phyloP scores from a whole-genome alignment of 179 eudicot genomes.

The Camellia oleifera region DNA sequence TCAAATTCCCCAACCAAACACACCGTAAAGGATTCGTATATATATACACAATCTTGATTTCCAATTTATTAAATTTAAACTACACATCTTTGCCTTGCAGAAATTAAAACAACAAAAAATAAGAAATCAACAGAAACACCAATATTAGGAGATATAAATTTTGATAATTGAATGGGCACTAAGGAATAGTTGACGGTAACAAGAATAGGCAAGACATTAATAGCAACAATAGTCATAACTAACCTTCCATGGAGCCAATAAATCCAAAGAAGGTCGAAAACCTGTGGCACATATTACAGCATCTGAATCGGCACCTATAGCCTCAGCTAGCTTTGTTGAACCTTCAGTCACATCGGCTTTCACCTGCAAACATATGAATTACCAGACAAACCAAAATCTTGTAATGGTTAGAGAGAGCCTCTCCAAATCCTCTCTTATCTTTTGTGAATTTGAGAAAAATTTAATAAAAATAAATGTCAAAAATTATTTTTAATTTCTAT shows the following conservation, averaged over 20 bases:
- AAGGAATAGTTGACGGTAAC: not conserved
- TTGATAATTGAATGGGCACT: not conserved
- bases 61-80: too few species aligned
- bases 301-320: slow-evolving; percentile 72
- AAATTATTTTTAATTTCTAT: too few species aligned
- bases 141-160: not conserved
- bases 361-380: slow-evolving; percentile 42
- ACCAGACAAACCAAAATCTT: not conserved
- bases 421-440: not conserved
- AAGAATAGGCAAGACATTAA: not conserved
- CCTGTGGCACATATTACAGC: slow-evolving; percentile 95
- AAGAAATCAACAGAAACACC: not conserved
- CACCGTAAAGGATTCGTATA: too few species aligned
- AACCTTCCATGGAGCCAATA: slow-evolving; percentile 91
- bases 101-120: too few species aligned
- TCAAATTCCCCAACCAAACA: too few species aligned
- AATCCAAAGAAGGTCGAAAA: slow-evolving; percentile 74
- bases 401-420: not conserved
- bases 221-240: slow-evolving; percentile 8
- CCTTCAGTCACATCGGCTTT: slow-evolving; percentile 96
- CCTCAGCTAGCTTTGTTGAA: slow-evolving; percentile 67
- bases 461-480: too few species aligned
- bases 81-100: too few species aligned
- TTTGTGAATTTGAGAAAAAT: too few species aligned
- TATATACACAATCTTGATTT: too few species aligned